Base-by-base conservation (phyloP, 2,329 filamentous ascomycete genomes). In the Aureobasidium lini region DNA sequence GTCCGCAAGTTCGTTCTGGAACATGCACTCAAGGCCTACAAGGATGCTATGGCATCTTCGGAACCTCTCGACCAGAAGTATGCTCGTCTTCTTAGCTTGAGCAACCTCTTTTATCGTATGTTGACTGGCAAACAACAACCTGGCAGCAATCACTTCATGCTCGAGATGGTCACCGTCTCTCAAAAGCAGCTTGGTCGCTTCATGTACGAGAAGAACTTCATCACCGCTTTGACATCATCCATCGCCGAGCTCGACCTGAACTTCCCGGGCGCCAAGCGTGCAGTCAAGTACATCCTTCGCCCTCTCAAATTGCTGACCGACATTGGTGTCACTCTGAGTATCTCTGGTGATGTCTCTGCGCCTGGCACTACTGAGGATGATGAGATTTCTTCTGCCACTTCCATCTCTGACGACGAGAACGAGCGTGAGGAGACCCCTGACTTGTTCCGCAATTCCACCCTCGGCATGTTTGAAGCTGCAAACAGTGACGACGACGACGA, bases 201-300 rank as follows among this genome's bases (percentile, higher is more conserved):
- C 62, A 99, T 99, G 94, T 97, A 95, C 67, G 94, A 99, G 75
- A 99, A 97, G 76, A 91, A 95, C 59, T 96, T 94, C 71, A 86
- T 97, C 62, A 84, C 89, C 28, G 88, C 93, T 49, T 76, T 99
- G 61, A 97, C 94, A 1, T 84, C 86, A 11, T 95, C 95, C 1
- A 92, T 99, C 66, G 90, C 94, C 16, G 95, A 99, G 67, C 88
- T 99, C 61, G 94, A 96, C 70, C 83, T 99, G 62, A 95, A 95
- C 66, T 96, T 95, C 73, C 92, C 93, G 0, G 88, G 89, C 29
- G 89, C 95, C 15, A 96, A 95, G 77, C 85, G 92, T 48, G 92
- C 92, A 13, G 90, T 99, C 68, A 99, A 97, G 76, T 95, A 96
- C 72, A 96, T 99, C 57, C 80, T 99, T 47, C 88, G 90, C 39